Base-by-base conservation (phyloP, 371 early-diverging fungal species). In the Rhizopus arrhizus region DNA sequence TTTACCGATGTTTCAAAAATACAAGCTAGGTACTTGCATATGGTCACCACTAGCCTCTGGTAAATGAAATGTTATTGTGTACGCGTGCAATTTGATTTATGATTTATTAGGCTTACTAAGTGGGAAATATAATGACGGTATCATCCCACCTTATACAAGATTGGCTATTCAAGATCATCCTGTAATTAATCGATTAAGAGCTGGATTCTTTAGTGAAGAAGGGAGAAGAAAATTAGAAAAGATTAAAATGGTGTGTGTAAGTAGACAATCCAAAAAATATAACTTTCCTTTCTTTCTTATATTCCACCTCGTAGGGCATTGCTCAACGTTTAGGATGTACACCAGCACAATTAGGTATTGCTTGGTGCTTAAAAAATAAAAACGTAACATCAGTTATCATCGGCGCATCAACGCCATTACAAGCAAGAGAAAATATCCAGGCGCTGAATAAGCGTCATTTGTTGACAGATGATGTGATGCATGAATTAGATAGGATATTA, bases 11-110 rank as follows among this genome's bases (percentile, higher is more conserved):
- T 92, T 81, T 82, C 75, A 84, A 52, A 84, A 83, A 62, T 82
- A 77, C 55, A 83, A 85, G 0, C 77, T 93, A 61, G 95, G 95
- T 4, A 80, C 88, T 7, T 89, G 91, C 34, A 87, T 82, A 38
- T 94, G 92, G 92, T 91, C 91, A 4, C 93, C 93, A 3, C 71
- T 94, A 31, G 90, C 90, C 22, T 82, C 85, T 8, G 91, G 91
- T 64, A 74, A 50, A 41, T 56, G n/a, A 11, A 50, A 34, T 31
- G 16, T 32, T 31, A 28, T 42, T 28, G 53, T 32, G 5, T 53
- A 45, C 11, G 10, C 46, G 12, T 22, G 22, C 22, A 22, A 22
- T 40, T 5, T 43, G 6, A 43, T 3, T 6, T 43, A 15, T 43
- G 12, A 6, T 43, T n/a, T 15, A 8, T 59, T 52, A 71, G 80